phyloP scores from a whole-genome alignment of 345 rosid species.

The Salix brachista region DNA sequence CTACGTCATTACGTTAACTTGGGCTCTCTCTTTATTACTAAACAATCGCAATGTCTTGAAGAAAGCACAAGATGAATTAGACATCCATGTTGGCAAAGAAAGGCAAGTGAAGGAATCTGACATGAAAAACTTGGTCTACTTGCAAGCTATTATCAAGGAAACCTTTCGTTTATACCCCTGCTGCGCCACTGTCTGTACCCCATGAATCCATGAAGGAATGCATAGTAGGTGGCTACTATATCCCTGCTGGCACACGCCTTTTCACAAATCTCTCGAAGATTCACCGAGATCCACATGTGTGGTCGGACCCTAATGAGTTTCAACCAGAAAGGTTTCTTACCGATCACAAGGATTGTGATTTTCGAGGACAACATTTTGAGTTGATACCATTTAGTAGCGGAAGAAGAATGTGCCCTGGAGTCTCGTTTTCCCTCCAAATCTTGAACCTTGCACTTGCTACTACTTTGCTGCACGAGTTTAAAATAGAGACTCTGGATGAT shows the following conservation, averaged over 20 bases:
- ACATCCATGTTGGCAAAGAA: constrained; percentile 16
- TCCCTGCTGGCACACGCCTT: constrained; percentile 14
- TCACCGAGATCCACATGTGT: constrained; percentile 4
- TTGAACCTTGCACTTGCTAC: background rate
- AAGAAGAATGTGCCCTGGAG: background rate
- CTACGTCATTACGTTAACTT: constrained; percentile 16
- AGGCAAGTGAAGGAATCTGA: constrained; percentile 25
- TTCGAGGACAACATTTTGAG: background rate
- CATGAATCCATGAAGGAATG: constrained; percentile 13
- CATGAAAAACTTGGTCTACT: constrained; percentile 14
- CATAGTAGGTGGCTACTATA: constrained; percentile 1
- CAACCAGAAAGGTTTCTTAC: constrained; percentile 12
- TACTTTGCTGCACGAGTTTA: background rate
- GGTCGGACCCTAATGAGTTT: constrained; percentile 2
- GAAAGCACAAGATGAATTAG: constrained; percentile 23
- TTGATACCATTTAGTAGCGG: constrained; percentile 14
- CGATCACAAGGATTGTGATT: constrained; percentile 1
- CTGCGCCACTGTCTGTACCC: background rate
- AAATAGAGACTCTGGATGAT: background rate
- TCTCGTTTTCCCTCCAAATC: background rate
- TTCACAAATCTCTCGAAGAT: constrained; percentile 8
- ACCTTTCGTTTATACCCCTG: constrained; percentile 19
- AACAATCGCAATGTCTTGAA: constrained; percentile 6
- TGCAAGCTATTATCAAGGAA: constrained; percentile 30
- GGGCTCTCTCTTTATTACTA: constrained; percentile 21